Percentiles rank a stretch among this genome's conserved stretches.
phyloP scores from a whole-genome alignment of 768 basidiomycete genomes.

The Boletus tomentosulus region DNA sequence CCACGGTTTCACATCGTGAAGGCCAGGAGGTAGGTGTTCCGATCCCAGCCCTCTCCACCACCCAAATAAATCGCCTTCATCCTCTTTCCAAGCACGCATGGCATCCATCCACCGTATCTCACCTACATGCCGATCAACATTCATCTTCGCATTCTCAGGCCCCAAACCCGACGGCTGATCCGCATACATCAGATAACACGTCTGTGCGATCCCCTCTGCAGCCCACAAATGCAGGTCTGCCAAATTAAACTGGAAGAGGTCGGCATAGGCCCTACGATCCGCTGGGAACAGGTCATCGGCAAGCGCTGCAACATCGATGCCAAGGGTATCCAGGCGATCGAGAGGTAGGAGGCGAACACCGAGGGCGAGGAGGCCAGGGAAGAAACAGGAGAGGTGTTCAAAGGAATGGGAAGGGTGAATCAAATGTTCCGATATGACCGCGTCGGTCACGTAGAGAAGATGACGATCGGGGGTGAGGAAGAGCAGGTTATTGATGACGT shows the following conservation, averaged over 20 bases:
- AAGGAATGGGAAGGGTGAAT: conserved; percentile 44
- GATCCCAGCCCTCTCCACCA: background rate
- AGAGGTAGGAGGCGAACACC: conserved; percentile 62
- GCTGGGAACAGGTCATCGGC: conserved; percentile 15
- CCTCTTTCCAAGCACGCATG: conserved; percentile 45
- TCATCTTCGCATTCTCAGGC: conserved; percentile 44
- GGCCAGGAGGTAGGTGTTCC: conserved; percentile 48
- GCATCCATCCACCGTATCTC: conserved; percentile 24
- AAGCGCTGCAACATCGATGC: conserved; percentile 42
- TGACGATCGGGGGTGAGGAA: conserved; percentile 13
- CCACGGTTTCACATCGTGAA: conserved; percentile 34
- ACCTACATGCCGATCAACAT: conserved; percentile 6
- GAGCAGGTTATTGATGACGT: conserved; percentile 40
- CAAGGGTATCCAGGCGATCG: conserved; percentile 44
- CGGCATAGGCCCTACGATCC: conserved; percentile 30
- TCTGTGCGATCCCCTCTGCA: conserved; percentile 71
- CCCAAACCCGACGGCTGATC: conserved; percentile 67
- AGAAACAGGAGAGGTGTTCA: conserved; percentile 75
- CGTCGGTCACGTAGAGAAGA: conserved; percentile 59
- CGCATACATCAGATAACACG: conserved; percentile 67
- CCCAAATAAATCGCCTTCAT: background rate
- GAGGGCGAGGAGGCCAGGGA: conserved; percentile 71
- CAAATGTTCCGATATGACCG: conserved; percentile 17
- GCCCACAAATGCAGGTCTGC: conserved; percentile 68
- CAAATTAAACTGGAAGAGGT: conserved; percentile 44